A percentile compares a stretch with the other conserved stretches of the same genome.
phyloP scores from a whole-genome alignment of 805 yeast species.

The Yamadazyma nakazawae region DNA sequence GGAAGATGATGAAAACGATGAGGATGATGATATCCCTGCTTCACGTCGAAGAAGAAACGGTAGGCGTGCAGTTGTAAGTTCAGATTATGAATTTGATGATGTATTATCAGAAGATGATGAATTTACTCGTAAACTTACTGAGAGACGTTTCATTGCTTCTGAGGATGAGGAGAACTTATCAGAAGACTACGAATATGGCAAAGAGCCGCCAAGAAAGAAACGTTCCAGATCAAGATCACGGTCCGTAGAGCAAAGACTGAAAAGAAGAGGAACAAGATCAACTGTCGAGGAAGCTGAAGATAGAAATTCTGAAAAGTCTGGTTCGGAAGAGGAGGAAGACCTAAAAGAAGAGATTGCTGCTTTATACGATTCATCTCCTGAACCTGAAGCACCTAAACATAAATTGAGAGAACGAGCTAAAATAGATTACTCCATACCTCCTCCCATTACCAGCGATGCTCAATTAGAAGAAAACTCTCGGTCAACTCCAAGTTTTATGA shows the following conservation, averaged over 20 bases:
- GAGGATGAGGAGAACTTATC: constrained; percentile 28
- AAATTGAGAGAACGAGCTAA: constrained; percentile 51
- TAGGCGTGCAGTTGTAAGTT: constrained; percentile 10
- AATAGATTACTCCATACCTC: constrained; percentile 79
- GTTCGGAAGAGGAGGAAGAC: constrained; percentile 31
- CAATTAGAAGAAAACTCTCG: constrained; percentile 17
- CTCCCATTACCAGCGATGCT: constrained; percentile 57
- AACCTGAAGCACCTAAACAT: constrained; percentile 40
- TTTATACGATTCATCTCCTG: constrained; percentile 57
- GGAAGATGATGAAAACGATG: constrained; percentile 12
- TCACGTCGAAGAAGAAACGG: neutral
- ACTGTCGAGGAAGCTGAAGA: neutral
- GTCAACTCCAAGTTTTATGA: constrained; percentile 19
- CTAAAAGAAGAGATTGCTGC: constrained; percentile 67
- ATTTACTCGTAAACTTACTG: constrained; percentile 28
- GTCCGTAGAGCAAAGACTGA: constrained; percentile 20
- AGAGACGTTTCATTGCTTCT: constrained; percentile 33
- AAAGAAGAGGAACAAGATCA: constrained; percentile 13
- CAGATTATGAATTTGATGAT: constrained; percentile 22
- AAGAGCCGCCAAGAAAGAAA: constrained; percentile 10
- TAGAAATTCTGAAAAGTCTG: constrained; percentile 14
- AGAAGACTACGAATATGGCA: constrained; percentile 21
- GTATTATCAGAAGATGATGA: constrained; percentile 22
- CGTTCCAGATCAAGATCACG: constrained; percentile 18
- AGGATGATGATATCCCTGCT: constrained; percentile 7